Evolutionary conservation across 148 eudicot species (phyloP).

Genomic region (Vaccinium vitisidaea): DNA sequence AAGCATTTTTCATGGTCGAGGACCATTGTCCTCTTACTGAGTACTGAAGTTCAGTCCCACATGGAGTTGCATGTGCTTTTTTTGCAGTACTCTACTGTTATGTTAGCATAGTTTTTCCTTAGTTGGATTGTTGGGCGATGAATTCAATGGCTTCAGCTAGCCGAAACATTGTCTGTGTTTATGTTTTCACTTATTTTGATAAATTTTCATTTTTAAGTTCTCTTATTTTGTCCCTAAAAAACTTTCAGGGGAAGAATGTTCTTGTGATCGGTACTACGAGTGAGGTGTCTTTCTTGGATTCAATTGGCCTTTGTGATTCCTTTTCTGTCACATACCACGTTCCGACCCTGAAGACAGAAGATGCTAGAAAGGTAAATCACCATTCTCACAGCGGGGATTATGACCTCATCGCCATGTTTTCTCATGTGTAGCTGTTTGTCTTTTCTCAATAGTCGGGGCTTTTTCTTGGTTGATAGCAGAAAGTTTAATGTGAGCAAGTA

Average conservation of each 20-base stretch:
- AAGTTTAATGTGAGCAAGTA: neutral
- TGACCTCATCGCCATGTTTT: neutral
- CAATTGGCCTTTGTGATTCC: constrained; percentile 78
- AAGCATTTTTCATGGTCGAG: neutral
- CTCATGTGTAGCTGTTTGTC: neutral
- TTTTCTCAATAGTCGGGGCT: neutral
- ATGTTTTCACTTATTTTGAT: neutral
- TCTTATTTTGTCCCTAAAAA: neutral
- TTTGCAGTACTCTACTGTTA: neutral
- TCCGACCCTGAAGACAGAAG: constrained; percentile 77
- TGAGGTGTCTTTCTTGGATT: constrained; percentile 82
- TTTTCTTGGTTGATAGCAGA: neutral
- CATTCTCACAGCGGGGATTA: neutral
- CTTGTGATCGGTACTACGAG: constrained; percentile 94
- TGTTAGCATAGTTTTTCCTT: neutral
- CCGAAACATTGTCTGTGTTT: neutral
- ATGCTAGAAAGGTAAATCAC: constrained; percentile 71
- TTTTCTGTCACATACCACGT: constrained; percentile 87
- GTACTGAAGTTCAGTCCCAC: neutral
- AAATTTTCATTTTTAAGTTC: neutral
- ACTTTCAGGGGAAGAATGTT: constrained; percentile 76
- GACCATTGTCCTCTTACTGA: neutral
- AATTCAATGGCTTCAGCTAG: neutral
- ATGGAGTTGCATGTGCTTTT: neutral
- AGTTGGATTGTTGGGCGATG: neutral